Base-by-base conservation (phyloP, 768 basidiomycete genomes). In the Mycena chlorophos region DNA sequence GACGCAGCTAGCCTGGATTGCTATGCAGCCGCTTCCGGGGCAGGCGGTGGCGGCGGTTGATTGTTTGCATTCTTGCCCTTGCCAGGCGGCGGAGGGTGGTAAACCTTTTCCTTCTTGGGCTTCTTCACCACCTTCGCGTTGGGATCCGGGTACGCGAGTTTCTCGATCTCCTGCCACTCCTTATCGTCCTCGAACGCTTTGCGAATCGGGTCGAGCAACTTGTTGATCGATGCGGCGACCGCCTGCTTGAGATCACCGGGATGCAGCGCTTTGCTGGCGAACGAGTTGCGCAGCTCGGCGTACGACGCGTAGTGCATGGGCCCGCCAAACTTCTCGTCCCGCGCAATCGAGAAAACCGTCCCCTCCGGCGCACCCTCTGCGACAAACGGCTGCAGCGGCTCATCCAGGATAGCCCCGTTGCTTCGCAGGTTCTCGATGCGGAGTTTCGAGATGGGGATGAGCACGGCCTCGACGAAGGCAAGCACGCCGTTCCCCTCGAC, bases 191-290 rank as follows among this genome's bases (percentile, higher is more conserved):
- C 80, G 65, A 92, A 98, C 49, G 84, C 80, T 58, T 84, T 81
- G 60, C 88, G 82, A 48, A 99, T 86, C 0, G 96, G 95, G 19
- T 83, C 84, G 53, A 98, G 71, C 39, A 99, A 73, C 23, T 76
- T 76, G 65, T 82, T 79, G 68, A 98, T 86, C 13, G 85, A 87
- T 30, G 85, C 83, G 39, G 82, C 80, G 16, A 96, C 91, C 0
- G 84, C 81, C 3, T 70, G 71, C 78, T 99, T 99, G 67, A 98
- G 73, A 71, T 97, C 97, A 29, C 84, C 87, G 5, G 97, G 97
- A 69, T 97, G 94, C 3, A 99, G 65, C 60, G 82, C 81, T 73
- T 85, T 88, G 55, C 77, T 79, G 27, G 77, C 83, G 67, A 94
- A 99, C 51, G 88, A 91, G n/a, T 77, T 75, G 69, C 89, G 78